Percentiles rank a stretch among this genome's conserved stretches.
Evolutionary conservation across 805 yeast species (phyloP).

Genomic region (Cyberlindnera lachancei): DNA sequence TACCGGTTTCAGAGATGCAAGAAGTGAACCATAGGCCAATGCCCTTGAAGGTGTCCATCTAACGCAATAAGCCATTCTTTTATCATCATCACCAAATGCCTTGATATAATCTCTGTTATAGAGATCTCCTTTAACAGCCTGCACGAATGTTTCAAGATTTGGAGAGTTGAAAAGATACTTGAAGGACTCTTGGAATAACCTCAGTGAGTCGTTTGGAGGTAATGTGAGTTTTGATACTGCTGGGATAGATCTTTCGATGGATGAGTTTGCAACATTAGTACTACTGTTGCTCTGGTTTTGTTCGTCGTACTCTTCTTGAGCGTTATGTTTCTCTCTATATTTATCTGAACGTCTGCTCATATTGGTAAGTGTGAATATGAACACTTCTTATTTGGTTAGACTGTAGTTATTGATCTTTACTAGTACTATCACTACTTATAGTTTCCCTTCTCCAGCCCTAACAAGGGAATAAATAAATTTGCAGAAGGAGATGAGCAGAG

Average conservation of each 20-base stretch:
- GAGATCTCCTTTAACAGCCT: constrained; percentile 60
- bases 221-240: constrained; percentile 14
- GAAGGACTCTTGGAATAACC: constrained; percentile 17
- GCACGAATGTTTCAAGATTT: constrained; percentile 37
- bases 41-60: constrained; percentile 88
- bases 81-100: constrained; percentile 59
- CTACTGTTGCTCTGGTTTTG: too few species aligned
- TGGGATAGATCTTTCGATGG: constrained; percentile 9
- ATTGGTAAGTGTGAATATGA: too few species aligned
- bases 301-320: constrained; percentile 2
- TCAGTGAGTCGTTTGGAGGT: constrained; percentile 18
- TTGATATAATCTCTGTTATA: constrained; percentile 60
- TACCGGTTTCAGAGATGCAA: constrained; percentile 42
- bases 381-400: too few species aligned
- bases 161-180: constrained; percentile 17
- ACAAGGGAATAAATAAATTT: background rate
- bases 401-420: too few species aligned
- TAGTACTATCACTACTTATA: too few species aligned
- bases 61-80: constrained; percentile 69
- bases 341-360: too few species aligned
- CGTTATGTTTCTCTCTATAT: constrained; percentile 9
- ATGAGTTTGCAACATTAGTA: constrained; percentile 1
- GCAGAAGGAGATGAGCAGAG: too few species aligned
- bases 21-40: constrained; percentile 62
- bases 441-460: background rate